phyloP scores from a whole-genome alignment of 2,329 filamentous ascomycete genomes.

The Fusarium camptoceras region DNA sequence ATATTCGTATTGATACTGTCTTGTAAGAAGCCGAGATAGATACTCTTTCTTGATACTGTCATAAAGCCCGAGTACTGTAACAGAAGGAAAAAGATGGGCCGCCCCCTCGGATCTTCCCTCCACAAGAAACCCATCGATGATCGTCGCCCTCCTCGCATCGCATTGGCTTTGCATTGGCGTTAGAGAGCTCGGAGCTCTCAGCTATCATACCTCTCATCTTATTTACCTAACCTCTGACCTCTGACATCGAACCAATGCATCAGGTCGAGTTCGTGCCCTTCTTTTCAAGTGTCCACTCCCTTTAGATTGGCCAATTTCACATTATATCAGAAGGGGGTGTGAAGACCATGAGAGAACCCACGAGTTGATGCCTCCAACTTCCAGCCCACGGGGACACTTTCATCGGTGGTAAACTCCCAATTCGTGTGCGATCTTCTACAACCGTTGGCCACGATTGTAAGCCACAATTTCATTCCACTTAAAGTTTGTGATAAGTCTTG shows the following conservation, averaged over 20 bases:
- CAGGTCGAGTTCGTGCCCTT: constrained; percentile 33
- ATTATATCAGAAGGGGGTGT: constrained; percentile 15
- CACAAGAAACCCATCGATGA: constrained; percentile 39
- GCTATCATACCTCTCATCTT: constrained; percentile 24
- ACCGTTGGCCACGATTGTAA: constrained; percentile 41
- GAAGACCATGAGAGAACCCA: constrained; percentile 18
- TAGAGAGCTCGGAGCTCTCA: constrained; percentile 14
- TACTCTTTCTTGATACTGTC: no score
- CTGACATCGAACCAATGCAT: constrained; percentile 32
- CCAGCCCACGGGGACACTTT: constrained; percentile 39
- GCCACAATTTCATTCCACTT: constrained; percentile 31
- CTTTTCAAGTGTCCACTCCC: constrained; percentile 15
- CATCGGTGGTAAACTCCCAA: constrained; percentile 16
- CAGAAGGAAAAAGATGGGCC: constrained; percentile 4
- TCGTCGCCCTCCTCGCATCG: constrained; percentile 34
- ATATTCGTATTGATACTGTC: constrained; percentile 25
- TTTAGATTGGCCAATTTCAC: constrained; percentile 35
- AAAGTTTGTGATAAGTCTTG: neutral
- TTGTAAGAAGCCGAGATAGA: neutral
- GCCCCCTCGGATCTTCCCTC: constrained; percentile 38
- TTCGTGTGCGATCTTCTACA: constrained; percentile 27
- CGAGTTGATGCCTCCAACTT: constrained; percentile 42
- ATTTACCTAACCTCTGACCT: constrained; percentile 2
- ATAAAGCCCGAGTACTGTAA: neutral
- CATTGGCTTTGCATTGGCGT: constrained; percentile 4